Evolutionary conservation across 2,329 filamentous ascomycete species (phyloP), one percentile per base, ranked within the genome.

Genomic region (Ilyonectria mors-panacis): DNA sequence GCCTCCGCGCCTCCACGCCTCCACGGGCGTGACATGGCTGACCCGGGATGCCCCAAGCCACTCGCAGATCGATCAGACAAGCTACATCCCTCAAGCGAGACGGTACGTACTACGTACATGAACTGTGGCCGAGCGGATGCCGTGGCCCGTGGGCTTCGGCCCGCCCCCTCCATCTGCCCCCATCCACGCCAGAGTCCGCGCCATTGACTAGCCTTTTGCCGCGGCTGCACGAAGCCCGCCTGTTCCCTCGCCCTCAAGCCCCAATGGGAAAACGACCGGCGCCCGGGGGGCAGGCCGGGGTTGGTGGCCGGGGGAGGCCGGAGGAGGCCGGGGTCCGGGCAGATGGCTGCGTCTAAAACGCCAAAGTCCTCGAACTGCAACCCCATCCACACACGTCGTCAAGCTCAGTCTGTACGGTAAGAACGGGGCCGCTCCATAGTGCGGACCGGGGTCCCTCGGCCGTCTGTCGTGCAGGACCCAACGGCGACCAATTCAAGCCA

Each of bases 291-390:
- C 12, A 44, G n/a, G 35, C 48, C 37, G 59, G 59, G 59, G 59
- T 19, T 42, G 28, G 28, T 21, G 45, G 50, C 39, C 59, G 28
- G 59, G 55, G 28, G 26, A 54, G 48, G 39, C 59, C 59, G 50
- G 59, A 50, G 59, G 28, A 45, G 50, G 39, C 59, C 50, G 50
- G 59, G 59, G 39, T 55, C 59, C 44, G 53, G 59, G 42, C 45
- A 48, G 45, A 48, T 45, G 50, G 59, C 50, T 35, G 23, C 23
- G 39, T 55, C 59, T 62, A 44, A 47, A 62, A 45, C 59, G 59
- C 42, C 59, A 62, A 37, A 55, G 50, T 55, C 42, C 28, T 62
- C 21, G 50, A 62, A 62, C 39, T 62, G 50, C 59, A 62, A 55
- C 59, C 50, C 59, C 59, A 55, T 39, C 59, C 39, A 55, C 50